Evolutionary conservation across 305 asterid species (phyloP).

Genomic region (Plantago coronopus): DNA sequence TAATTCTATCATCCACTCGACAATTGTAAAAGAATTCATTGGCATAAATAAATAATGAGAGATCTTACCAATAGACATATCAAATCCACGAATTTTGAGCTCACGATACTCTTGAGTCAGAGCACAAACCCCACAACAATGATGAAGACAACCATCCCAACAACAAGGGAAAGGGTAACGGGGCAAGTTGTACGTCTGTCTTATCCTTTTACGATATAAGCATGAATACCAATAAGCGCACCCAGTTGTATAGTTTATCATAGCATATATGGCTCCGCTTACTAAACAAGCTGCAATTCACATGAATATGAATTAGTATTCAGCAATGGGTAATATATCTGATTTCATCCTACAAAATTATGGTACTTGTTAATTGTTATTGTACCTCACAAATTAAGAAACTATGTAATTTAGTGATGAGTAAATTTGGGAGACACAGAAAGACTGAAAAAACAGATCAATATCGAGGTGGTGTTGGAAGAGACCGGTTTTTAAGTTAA

Average conservation of each 20-base stretch:
- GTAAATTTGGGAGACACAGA: no score
- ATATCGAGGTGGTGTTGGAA: no score
- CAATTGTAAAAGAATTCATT: no score
- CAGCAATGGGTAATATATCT: background rate
- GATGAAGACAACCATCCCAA: conserved; percentile 32
- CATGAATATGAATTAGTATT: background rate
- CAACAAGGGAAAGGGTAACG: conserved; percentile 28
- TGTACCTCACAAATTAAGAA: no score
- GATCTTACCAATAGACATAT: conserved; percentile 26
- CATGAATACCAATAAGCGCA: conserved; percentile 34
- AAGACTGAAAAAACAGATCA: no score
- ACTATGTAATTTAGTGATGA: no score
- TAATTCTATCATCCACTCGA: no score
- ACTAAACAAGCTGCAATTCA: conserved; percentile 31
- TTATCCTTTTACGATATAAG: conserved; percentile 29
- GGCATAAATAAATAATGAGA: no score
- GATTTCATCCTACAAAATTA: no score
- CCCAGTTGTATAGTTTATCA: conserved; percentile 20
- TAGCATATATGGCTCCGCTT: conserved; percentile 31
- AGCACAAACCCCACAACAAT: conserved; percentile 33
- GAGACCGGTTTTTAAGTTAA: no score
- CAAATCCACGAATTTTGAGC: conserved; percentile 34
- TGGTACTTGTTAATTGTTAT: no score
- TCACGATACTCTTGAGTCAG: conserved; percentile 46
- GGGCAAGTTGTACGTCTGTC: conserved; percentile 24